These are phyloP conservation scores for Solanum raphanifolium DNA, from an alignment of 257 asterid species.

Conservation along the genomic window DNA sequence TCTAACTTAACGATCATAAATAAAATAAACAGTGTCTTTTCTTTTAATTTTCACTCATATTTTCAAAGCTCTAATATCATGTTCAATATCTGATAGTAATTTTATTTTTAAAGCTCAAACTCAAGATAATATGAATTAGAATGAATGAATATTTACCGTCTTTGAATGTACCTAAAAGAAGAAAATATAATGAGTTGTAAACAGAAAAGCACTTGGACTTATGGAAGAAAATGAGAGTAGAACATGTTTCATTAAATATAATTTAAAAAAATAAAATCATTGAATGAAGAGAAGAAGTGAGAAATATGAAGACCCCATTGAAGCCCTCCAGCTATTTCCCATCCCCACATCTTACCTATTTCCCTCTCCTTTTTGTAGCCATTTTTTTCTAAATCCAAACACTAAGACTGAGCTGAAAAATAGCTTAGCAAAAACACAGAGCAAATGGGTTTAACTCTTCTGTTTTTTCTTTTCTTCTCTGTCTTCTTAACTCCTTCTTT, in stretches of 20 bases:
- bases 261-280: neutral
- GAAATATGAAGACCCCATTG: slow-evolving; percentile 1
- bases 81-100: rapidly evolving
- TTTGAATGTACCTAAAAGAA: neutral
- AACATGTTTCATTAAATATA: neutral
- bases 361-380: neutral
- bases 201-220: neutral
- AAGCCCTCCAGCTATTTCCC: slow-evolving; percentile 2
- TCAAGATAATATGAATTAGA: neutral
- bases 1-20: too few species aligned
- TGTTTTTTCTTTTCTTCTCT: neutral
- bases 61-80: too few species aligned
- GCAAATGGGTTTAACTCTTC: neutral
- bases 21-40: too few species aligned
- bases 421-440: neutral
- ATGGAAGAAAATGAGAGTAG: neutral
- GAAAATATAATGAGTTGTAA: neutral
- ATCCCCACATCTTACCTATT: neutral
- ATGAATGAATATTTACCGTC: neutral
- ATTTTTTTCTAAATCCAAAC: neutral
- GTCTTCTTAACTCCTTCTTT: neutral
- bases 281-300: neutral
- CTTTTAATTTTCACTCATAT: too few species aligned
- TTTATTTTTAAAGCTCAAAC: neutral
- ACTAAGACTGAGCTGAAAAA: neutral